Evolutionary conservation across 768 basidiomycete genomes (phyloP).

Genomic region (Omphalotus guepiniiformis): DNA sequence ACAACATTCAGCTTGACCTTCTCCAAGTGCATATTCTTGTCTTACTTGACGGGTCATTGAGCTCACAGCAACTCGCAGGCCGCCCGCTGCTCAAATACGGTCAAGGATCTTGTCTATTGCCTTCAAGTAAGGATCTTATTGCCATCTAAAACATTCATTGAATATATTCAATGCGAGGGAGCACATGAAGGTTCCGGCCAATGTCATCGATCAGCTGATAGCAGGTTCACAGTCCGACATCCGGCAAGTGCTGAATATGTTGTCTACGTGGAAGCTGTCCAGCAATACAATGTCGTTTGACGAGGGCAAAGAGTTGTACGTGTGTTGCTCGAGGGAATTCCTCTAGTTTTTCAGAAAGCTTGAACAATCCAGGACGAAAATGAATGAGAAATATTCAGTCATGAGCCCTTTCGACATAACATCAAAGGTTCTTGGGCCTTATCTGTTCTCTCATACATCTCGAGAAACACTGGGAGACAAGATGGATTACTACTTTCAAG

Average conservation of each 20-base stretch:
- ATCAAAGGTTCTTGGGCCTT: constrained; percentile 86
- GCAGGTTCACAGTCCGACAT: constrained; percentile 91
- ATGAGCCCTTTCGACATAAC: constrained; percentile 91
- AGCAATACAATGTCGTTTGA: constrained; percentile 83
- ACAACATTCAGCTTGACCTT: constrained; percentile 78
- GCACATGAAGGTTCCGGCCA: constrained; percentile 86
- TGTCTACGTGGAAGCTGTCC: constrained; percentile 95
- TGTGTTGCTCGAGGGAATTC: constrained; percentile 9
- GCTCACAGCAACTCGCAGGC: constrained; percentile 43
- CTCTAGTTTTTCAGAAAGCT: not conserved
- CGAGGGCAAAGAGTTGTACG: constrained; percentile 86
- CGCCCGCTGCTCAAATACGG: constrained; percentile 68
- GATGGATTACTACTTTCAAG: constrained; percentile 96
- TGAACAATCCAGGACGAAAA: constrained; percentile 45
- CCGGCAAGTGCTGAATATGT: constrained; percentile 95
- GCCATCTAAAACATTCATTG: not conserved
- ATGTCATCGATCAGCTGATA: constrained; percentile 91
- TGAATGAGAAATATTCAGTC: constrained; percentile 90
- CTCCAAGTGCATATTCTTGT: constrained; percentile 53
- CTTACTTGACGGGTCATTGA: not conserved
- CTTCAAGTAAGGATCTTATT: constrained; percentile 66
- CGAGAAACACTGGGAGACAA: constrained; percentile 85
- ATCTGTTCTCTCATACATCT: constrained; percentile 79
- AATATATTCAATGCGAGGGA: no score
- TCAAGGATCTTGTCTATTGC: constrained; percentile 85